Evolutionary conservation across 305 asterid genomes (phyloP).

Genomic region (Fraxinus dipetala): DNA sequence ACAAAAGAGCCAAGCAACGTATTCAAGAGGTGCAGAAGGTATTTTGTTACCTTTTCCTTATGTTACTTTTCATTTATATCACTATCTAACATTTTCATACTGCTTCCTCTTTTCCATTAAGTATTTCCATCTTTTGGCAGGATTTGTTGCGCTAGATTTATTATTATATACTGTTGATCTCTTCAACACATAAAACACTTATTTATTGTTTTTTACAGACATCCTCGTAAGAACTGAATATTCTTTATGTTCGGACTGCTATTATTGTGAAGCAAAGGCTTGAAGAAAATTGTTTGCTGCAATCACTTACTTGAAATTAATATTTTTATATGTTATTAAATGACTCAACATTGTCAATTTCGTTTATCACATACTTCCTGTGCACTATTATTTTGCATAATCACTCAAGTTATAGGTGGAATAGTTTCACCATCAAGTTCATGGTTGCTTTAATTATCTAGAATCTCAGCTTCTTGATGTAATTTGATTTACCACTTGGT

Average conservation of each 20-base stretch:
- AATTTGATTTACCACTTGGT: neutral
- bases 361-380: neutral
- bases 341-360: neutral
- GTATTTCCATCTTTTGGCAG: constrained; percentile 35
- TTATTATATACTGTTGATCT: neutral
- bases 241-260: neutral
- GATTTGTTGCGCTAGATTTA: constrained; percentile 24
- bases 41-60: constrained; percentile 19
- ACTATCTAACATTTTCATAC: neutral
- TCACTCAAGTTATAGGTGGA: neutral
- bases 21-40: constrained; percentile 99
- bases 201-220: neutral
- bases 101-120: constrained; percentile 23
- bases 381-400: neutral
- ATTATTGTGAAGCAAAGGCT: neutral
- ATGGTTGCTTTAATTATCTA: neutral
- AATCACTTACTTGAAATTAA: neutral
- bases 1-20: constrained; percentile 98
- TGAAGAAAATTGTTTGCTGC: neutral
- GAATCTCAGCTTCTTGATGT: neutral
- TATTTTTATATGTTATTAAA: neutral
- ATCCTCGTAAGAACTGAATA: neutral
- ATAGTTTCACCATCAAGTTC: neutral
- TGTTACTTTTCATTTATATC: constrained; percentile 8
- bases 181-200: neutral